A percentile compares a stretch with the other conserved stretches of the same genome.
phyloP scores from a whole-genome alignment of 2,329 filamentous ascomycete genomes.

The Botrytis tulipae region DNA sequence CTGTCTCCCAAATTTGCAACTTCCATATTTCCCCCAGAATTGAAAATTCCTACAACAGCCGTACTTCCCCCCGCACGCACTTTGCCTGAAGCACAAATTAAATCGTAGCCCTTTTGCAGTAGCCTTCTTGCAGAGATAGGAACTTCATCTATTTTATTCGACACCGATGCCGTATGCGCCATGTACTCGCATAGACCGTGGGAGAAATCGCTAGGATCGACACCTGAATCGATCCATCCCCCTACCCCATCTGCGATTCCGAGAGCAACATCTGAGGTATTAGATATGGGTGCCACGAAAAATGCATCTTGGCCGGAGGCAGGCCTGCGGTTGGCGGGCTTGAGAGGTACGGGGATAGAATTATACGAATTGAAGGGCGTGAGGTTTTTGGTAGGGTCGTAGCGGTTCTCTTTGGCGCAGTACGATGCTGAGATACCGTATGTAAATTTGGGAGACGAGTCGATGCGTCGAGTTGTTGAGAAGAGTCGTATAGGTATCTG shows the following conservation, averaged over 20 bases:
- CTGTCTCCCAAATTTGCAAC: slow-evolving; percentile 95
- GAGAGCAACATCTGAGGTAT: slow-evolving; percentile 70
- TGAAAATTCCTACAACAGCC: slow-evolving; percentile 79
- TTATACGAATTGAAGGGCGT: slow-evolving; percentile 69
- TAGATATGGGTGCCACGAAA: slow-evolving; percentile 74
- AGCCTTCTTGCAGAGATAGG: slow-evolving; percentile 63
- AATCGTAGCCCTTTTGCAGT: slow-evolving; percentile 81
- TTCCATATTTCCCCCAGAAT: slow-evolving; percentile 71
- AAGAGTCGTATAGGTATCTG: slow-evolving; percentile 24
- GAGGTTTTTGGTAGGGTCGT: slow-evolving; percentile 65
- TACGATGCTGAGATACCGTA: slow-evolving; percentile 75
- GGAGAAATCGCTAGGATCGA: slow-evolving; percentile 93
- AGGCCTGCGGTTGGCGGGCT: slow-evolving; percentile 61
- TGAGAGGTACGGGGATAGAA: slow-evolving; percentile 50
- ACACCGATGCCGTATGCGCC: slow-evolving; percentile 63
- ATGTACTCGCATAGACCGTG: slow-evolving; percentile 93
- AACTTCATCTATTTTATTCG: slow-evolving; percentile 33
- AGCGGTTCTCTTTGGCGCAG: slow-evolving; percentile 68
- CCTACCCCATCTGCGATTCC: slow-evolving; percentile 94
- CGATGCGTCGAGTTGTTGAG: slow-evolving; percentile 26
- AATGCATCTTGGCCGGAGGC: slow-evolving; percentile 94
- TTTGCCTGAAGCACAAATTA: slow-evolving; percentile 68
- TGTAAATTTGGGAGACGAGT: slow-evolving; percentile 45
- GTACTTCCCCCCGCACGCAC: slow-evolving; percentile 87
- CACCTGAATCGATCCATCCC: slow-evolving; percentile 87